These are phyloP conservation scores for Glycine latifolia DNA, from an alignment of 306 rosid species.

Conservation along the genomic window DNA sequence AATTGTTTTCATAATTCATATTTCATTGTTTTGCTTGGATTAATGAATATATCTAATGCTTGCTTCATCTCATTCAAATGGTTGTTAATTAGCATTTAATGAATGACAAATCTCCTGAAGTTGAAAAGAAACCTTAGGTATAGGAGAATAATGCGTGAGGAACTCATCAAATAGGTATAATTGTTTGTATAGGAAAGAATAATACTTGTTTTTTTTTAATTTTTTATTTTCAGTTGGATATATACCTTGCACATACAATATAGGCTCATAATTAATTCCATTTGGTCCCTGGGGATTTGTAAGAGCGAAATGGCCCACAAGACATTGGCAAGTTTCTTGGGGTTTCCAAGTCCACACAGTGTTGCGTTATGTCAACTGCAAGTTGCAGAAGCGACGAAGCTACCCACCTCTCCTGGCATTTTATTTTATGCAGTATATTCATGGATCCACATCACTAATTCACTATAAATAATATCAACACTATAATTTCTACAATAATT, in stretches of 20 bases:
- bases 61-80: neutral
- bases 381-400: constrained; percentile 28
- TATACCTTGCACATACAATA: neutral
- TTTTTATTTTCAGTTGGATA: neutral
- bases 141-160: neutral
- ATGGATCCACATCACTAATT: constrained; percentile 6
- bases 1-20: neutral
- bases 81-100: neutral
- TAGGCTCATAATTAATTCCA: constrained; percentile 35
- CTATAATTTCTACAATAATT: neutral
- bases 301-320: constrained; percentile 39
- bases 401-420: neutral
- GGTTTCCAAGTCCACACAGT: constrained; percentile 37
- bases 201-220: constrained; percentile 27
- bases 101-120: neutral
- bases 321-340: constrained; percentile 4
- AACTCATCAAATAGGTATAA: neutral
- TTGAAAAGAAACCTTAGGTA: constrained; percentile 3
- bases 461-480: neutral
- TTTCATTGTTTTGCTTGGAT: neutral
- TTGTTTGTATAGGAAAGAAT: neutral
- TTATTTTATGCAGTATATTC: neutral
- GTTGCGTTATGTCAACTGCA: constrained; percentile 29
- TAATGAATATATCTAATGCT: neutral
- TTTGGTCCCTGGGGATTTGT: neutral